A percentile compares a stretch with the other conserved stretches of the same genome.
Evolutionary conservation across 768 basidiomycete species (phyloP).

Genomic region (Dacryopinax spathularia): DNA sequence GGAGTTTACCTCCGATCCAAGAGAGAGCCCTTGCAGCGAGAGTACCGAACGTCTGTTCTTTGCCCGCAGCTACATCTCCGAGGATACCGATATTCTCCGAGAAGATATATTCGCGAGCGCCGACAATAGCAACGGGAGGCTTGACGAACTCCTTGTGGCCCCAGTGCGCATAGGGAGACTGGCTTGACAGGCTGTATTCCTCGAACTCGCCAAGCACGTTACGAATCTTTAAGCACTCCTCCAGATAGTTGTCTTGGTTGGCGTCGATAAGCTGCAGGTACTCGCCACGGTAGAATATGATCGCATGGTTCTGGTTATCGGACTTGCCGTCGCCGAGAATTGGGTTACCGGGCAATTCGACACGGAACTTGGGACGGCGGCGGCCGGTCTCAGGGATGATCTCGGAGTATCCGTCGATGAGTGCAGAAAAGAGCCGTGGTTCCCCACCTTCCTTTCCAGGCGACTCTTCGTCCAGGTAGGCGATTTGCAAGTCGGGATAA

Average conservation of each 20-base stretch:
- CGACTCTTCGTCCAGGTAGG: conserved; percentile 93
- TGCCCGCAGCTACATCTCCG: conserved; percentile 94
- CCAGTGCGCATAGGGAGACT: conserved; percentile 87
- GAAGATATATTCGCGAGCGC: conserved; percentile 98
- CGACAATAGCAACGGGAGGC: conserved; percentile 89
- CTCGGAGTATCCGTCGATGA: conserved; percentile 97
- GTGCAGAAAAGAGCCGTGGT: conserved; percentile 82
- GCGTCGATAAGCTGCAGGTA: conserved; percentile 99
- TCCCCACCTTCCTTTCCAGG: conserved; percentile 90
- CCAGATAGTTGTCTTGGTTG: conserved; percentile 99
- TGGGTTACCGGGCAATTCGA: conserved; percentile 96
- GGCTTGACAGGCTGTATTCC: conserved; percentile 68
- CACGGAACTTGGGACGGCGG: conserved; percentile 89
- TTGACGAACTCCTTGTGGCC: conserved; percentile 76
- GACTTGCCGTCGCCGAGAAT: conserved; percentile 98
- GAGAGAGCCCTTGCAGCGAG: conserved; percentile 90
- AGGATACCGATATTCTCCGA: conserved; percentile 99
- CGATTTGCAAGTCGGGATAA: conserved; percentile 96
- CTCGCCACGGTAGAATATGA: conserved; percentile 98
- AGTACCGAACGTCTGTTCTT: conserved; percentile 99
- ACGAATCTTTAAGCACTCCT: conserved; percentile 98
- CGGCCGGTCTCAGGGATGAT: conserved; percentile 79
- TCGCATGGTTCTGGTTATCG: conserved; percentile 99
- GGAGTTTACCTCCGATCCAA: conserved; percentile 95
- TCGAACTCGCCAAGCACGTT: conserved; percentile 98